These are phyloP conservation scores for Clonostachys rhizophaga DNA, from an alignment of 2,329 filamentous ascomycete species.

Conservation along the genomic window DNA sequence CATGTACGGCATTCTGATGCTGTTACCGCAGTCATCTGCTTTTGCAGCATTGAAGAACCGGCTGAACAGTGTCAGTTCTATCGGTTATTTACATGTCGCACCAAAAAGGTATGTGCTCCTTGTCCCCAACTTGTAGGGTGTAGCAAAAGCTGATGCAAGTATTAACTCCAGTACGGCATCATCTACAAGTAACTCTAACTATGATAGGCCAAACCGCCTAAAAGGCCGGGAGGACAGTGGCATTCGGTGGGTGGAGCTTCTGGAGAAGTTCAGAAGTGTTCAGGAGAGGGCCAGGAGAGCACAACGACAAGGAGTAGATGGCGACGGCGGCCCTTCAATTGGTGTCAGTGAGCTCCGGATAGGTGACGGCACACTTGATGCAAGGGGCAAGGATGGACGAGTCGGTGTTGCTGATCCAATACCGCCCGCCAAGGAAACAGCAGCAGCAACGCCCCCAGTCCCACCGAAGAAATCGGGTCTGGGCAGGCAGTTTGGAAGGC, in stretches of 20 bases:
- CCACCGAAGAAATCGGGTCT: conserved; percentile 57
- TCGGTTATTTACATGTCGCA: conserved; percentile 86
- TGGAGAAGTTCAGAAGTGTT: conserved; percentile 90
- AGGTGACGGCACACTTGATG: conserved; percentile 31
- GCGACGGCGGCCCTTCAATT: conserved; percentile 40
- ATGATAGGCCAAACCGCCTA: conserved; percentile 72
- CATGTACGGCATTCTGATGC: conserved; percentile 93
- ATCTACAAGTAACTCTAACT: conserved; percentile 47
- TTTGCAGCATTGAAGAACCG: conserved; percentile 96
- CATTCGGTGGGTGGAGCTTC: conserved; percentile 86
- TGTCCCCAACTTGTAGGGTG: background rate
- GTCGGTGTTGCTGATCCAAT: conserved; percentile 21
- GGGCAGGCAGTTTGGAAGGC: conserved; percentile 63
- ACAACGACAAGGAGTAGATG: conserved; percentile 53
- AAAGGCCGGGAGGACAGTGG: conserved; percentile 76
- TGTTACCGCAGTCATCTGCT: conserved; percentile 94
- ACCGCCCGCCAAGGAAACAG: conserved; percentile 44
- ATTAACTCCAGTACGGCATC: conserved; percentile 31
- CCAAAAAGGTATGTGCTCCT: conserved; percentile 63
- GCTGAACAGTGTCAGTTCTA: conserved; percentile 93
- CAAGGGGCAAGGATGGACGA: conserved; percentile 35
- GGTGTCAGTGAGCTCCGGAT: conserved; percentile 34
- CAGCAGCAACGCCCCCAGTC: conserved; percentile 32
- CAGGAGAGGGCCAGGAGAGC: conserved; percentile 79
- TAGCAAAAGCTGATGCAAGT: background rate